Conservation (phyloP, 805 yeast species). For the Allodekkera sacchari region DNA sequence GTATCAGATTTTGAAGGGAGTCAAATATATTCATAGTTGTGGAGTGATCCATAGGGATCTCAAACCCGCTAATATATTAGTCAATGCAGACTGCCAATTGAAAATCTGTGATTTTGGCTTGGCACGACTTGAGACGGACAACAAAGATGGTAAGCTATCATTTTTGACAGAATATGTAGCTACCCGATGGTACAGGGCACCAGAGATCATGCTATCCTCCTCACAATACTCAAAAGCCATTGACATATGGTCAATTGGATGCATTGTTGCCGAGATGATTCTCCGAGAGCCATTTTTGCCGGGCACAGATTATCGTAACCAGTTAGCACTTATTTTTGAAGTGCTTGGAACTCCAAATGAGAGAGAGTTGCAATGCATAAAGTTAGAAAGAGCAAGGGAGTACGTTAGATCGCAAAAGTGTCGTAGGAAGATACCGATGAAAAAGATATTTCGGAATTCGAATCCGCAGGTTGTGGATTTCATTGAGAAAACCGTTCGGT, state of each 20-base stretch:
- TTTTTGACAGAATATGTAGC: slow-evolving; percentile 76
- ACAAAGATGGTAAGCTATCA: slow-evolving; percentile 16
- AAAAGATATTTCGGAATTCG: slow-evolving; percentile 38
- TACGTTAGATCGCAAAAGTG: slow-evolving; percentile 45
- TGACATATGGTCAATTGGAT: slow-evolving; percentile 77
- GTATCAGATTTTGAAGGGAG: slow-evolving; percentile 62
- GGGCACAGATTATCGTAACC: slow-evolving; percentile 68
- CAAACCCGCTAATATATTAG: slow-evolving; percentile 63
- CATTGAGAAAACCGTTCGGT: slow-evolving; percentile 63
- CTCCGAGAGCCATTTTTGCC: slow-evolving; percentile 60
- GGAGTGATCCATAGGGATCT: slow-evolving; percentile 70
- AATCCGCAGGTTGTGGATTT: slow-evolving; percentile 50
- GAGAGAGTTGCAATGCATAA: slow-evolving; percentile 68
- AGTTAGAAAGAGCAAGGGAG: slow-evolving; percentile 68
- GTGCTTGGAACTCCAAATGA: slow-evolving; percentile 65
- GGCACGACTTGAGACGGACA: slow-evolving; percentile 46
- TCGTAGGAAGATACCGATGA: slow-evolving; percentile 51
- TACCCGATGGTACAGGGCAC: slow-evolving; percentile 80
- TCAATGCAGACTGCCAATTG: slow-evolving; percentile 64
- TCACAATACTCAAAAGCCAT: slow-evolving; percentile 70
- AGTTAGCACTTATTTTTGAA: slow-evolving; percentile 55
- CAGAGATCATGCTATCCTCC: slow-evolving; percentile 70
- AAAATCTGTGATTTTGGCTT: slow-evolving; percentile 77
- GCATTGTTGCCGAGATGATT: slow-evolving; percentile 66
- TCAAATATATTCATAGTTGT: slow-evolving; percentile 64